Percentiles rank a stretch among this genome's conserved stretches.
These are phyloP conservation scores for Sporisorium exsertum DNA, from an alignment of 1,284 basidiomycete species.

Conservation along the genomic window DNA sequence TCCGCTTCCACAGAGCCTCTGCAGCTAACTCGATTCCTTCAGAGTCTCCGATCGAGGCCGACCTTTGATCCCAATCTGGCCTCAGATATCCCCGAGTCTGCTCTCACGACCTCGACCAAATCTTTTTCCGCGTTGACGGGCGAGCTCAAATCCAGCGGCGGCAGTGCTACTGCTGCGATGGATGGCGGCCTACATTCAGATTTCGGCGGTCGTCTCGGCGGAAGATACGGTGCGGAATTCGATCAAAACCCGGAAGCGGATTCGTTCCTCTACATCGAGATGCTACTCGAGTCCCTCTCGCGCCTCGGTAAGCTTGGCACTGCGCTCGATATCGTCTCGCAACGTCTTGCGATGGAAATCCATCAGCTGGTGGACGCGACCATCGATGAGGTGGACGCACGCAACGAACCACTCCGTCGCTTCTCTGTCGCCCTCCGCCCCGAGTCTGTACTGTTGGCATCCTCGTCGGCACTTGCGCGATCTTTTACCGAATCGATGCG, in stretches of 20 bases:
- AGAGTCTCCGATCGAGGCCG: conserved; percentile 43
- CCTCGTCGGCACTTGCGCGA: conserved; percentile 49
- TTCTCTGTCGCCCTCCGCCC: conserved; percentile 75
- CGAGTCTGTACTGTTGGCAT: conserved; percentile 73
- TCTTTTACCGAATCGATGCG: conserved; percentile 52
- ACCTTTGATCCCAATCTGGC: conserved; percentile 52
- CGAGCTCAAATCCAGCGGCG: conserved; percentile 16
- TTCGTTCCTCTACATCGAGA: conserved; percentile 94
- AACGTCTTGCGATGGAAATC: conserved; percentile 86
- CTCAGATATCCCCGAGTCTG: conserved; percentile 40
- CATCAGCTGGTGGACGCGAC: conserved; percentile 87
- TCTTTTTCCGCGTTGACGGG: conserved; percentile 42
- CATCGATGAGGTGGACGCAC: conserved; percentile 86
- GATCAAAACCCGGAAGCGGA: conserved; percentile 84
- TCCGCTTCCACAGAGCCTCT: conserved; percentile 14
- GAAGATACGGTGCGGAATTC: conserved; percentile 34
- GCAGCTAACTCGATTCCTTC: conserved; percentile 51
- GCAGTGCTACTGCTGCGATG: background rate
- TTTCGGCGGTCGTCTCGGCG: conserved; percentile 11
- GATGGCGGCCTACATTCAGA: background rate
- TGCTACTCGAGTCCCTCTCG: conserved; percentile 88
- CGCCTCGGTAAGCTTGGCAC: conserved; percentile 88
- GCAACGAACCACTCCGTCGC: conserved; percentile 66
- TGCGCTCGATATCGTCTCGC: conserved; percentile 84
- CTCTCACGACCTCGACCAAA: conserved; percentile 37